These are phyloP conservation scores for Ceratocystis huliohia DNA, from an alignment of 2,329 filamentous ascomycete genomes.

Conservation along the genomic window DNA sequence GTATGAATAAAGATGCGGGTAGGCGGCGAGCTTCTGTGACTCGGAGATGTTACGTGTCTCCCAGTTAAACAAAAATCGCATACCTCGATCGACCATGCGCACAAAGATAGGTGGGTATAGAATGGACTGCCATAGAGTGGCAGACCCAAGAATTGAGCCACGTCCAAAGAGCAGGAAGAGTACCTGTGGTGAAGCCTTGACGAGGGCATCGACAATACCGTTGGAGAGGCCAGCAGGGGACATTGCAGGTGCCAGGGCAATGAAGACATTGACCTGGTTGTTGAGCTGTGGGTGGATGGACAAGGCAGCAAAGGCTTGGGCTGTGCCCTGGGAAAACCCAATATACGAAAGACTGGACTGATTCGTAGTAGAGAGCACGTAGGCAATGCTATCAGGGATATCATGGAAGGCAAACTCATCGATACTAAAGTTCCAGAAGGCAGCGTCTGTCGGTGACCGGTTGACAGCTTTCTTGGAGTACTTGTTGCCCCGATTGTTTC, in stretches of 20 bases:
- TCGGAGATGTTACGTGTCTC: slow-evolving; percentile 67
- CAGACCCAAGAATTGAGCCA: slow-evolving; percentile 78
- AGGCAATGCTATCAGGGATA: slow-evolving; percentile 86
- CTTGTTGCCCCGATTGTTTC: slow-evolving; percentile 97
- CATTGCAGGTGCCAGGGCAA: slow-evolving; percentile 93
- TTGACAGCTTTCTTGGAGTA: slow-evolving; percentile 91
- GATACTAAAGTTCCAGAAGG: slow-evolving; percentile 97
- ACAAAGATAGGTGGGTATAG: slow-evolving; percentile 91
- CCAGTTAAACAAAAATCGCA: slow-evolving; percentile 85
- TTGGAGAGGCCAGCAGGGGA: slow-evolving; percentile 82
- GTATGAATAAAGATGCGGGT: slow-evolving; percentile 91
- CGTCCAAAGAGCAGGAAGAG: slow-evolving; percentile 87
- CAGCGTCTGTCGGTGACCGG: slow-evolving; percentile 56
- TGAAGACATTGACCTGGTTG: slow-evolving; percentile 86
- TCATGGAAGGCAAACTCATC: slow-evolving; percentile 97
- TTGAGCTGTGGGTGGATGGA: slow-evolving; percentile 89
- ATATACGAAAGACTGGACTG: slow-evolving; percentile 85
- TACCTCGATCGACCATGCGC: slow-evolving; percentile 67
- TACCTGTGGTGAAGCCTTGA: slow-evolving; percentile 86
- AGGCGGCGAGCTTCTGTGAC: slow-evolving; percentile 86
- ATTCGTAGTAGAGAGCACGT: slow-evolving; percentile 72
- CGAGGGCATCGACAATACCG: slow-evolving; percentile 78
- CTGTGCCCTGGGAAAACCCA: slow-evolving; percentile 93
- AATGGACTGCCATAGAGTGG: slow-evolving; percentile 94
- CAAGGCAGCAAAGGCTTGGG: slow-evolving; percentile 87